Conservation (phyloP, 139 green algal species). For the Tetraselmis striata region DNA sequence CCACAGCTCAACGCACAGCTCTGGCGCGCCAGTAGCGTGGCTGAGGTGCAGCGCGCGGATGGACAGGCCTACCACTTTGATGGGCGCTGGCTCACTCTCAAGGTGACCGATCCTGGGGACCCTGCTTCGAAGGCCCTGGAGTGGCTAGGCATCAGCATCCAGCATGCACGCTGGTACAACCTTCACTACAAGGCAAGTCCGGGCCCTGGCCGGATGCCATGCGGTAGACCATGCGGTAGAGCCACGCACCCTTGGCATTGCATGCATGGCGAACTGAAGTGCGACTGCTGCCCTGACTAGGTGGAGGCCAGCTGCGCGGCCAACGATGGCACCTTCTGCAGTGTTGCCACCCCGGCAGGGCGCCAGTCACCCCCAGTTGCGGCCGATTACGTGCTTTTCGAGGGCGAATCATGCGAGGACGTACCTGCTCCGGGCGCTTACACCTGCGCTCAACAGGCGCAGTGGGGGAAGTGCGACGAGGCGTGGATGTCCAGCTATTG, state of each 20-base stretch:
- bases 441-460: constrained; percentile 32
- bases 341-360: neutral
- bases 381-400: neutral
- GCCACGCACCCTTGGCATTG: too few species aligned
- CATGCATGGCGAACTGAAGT: neutral
- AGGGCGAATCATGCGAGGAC: constrained; percentile 6
- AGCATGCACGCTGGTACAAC: neutral
- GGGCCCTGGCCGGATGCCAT: neutral
- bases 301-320: neutral
- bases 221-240: too few species aligned
- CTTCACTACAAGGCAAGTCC: neutral
- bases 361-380: neutral
- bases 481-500: constrained; percentile 24
- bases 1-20: constrained; percentile 4
- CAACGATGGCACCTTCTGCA: neutral
- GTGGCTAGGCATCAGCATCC: neutral
- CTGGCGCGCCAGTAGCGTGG: constrained; percentile 11
- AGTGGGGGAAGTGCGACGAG: constrained; percentile 20
- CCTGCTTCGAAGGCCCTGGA: neutral
- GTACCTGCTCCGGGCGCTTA: constrained; percentile 9
- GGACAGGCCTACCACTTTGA: constrained; percentile 39
- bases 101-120: constrained; percentile 38
- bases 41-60: constrained; percentile 19
- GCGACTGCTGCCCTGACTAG: too few species aligned
- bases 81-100: constrained; percentile 39